These are phyloP conservation scores for Tuber calosporum DNA, from an alignment of 495 filamentous ascomycete species.

Conservation along the genomic window DNA sequence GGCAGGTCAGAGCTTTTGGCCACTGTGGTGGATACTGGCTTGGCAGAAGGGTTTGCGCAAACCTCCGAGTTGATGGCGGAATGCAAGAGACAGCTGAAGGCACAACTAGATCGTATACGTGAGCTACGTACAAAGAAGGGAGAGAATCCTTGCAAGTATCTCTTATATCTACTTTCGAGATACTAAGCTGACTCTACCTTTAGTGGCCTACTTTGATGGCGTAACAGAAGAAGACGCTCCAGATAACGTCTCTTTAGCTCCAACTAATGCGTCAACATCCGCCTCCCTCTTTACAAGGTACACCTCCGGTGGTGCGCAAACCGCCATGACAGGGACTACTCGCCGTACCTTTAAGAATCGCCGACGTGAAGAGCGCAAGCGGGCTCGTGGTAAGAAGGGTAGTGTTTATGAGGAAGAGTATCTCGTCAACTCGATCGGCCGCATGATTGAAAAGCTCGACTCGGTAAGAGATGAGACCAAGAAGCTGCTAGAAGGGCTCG, in stretches of 20 bases:
- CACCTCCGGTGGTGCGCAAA: conserved; percentile 63
- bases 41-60: conserved; percentile 66
- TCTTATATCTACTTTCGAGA: conserved; percentile 49
- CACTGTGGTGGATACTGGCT: conserved; percentile 63
- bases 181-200: conserved; percentile 49
- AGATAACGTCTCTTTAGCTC: conserved; percentile 84
- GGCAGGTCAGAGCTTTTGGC: conserved; percentile 47
- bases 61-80: conserved; percentile 87
- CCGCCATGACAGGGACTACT: conserved; percentile 57
- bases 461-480: conserved; percentile 58
- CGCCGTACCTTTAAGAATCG: conserved; percentile 76
- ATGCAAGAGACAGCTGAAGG: conserved; percentile 71
- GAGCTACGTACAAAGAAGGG: conserved; percentile 74
- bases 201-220: conserved; percentile 47
- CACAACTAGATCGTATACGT: conserved; percentile 74
- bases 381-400: conserved; percentile 87
- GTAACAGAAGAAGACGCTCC: conserved; percentile 61
- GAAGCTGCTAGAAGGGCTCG: conserved; percentile 63
- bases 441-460: conserved; percentile 80
- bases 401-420: conserved; percentile 98
- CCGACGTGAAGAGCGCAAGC: conserved; percentile 83
- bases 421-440: conserved; percentile 73
- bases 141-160: conserved; percentile 57
- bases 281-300: conserved; percentile 86
- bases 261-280: conserved; percentile 70